Base-by-base conservation (phyloP, 2,329 filamentous ascomycete genomes). In the Zarea fungicola region DNA sequence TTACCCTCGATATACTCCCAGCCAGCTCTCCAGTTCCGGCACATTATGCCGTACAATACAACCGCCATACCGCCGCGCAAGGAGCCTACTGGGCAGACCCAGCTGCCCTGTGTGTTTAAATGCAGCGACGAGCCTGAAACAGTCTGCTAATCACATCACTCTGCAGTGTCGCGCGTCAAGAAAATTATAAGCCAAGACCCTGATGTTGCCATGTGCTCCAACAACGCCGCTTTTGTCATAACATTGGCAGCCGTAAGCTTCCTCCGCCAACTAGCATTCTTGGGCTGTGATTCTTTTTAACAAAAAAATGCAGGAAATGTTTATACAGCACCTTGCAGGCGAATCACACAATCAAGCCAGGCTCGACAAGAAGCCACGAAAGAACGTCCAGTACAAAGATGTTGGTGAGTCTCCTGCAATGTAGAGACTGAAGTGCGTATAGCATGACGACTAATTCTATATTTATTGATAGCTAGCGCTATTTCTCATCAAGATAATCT, bases 361-460 rank as follows among this genome's bases (percentile, higher is more conserved):
- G 63, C 80, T 90, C 1, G 93, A 97, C 69, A 81, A 86, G 59
- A 97, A 97, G 66, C 92, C 92, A 6, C 80, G 93, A 49, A 83
- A 91, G 52, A 96, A 95, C 62, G 86, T 99, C 54, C 93, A 97
- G 66, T 99, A 99, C 73, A 89, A 89, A 63, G 93, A 99, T 67
- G 78, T 99, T 35, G 85, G 87, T 90, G 72, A 50, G 76, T 61
- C 19, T 8, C 36, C 8, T 19, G n/a, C 18, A 32, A 8, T 11
- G 6, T 29, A 5, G 9, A 13, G n/a, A 37, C 10, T 23, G 3
- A n/a, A 29, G 9, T 34, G n/a, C 14, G 6, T 16, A 34, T 9
- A 9, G n/a, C n/a, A n/a, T n/a, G 1, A 13, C 16, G 9, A 18
- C 22, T 42, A n/a, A 35, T 16, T 13, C 25, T 8, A 5, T 21